phyloP scores from a whole-genome alignment of 768 basidiomycete species.

The Glaciozyma martinii region DNA sequence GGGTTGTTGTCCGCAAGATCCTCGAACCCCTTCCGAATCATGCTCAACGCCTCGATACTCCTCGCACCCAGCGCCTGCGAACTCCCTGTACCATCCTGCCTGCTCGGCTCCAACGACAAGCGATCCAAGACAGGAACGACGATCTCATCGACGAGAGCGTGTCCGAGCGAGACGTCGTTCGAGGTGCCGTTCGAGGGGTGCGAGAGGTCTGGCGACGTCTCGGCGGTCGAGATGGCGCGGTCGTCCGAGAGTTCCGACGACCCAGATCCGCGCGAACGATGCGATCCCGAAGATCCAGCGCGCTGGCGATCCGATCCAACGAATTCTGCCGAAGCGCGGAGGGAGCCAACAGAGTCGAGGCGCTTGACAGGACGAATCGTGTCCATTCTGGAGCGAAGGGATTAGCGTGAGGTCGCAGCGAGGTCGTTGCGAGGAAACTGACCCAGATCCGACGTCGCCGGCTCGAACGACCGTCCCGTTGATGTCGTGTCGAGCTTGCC shows the following conservation, averaged over 20 bases:
- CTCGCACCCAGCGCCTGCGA: constrained; percentile 32
- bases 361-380: constrained; percentile 92
- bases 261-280: not conserved
- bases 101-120: not conserved
- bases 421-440: not conserved
- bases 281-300: not conserved
- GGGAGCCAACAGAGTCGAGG: constrained; percentile 67
- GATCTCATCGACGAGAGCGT: constrained; percentile 66
- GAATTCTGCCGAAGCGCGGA: constrained; percentile 68
- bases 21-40: constrained; percentile 78
- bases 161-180: constrained; percentile 40
- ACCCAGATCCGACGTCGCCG: constrained; percentile 33
- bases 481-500: constrained; percentile 22
- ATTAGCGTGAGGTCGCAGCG: constrained; percentile 17
- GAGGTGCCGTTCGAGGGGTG: constrained; percentile 41
- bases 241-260: not conserved
- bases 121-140: constrained; percentile 39
- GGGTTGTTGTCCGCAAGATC: constrained; percentile 77
- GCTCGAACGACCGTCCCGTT: constrained; percentile 30
- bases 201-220: not conserved
- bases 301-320: constrained; percentile 51
- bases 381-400: constrained; percentile 45
- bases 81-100: not conserved
- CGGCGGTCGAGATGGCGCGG: not conserved
- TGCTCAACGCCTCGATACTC: constrained; percentile 78